phyloP scores from a whole-genome alignment of 2,329 filamentous ascomycete species.

The Phialocephala subalpina region DNA sequence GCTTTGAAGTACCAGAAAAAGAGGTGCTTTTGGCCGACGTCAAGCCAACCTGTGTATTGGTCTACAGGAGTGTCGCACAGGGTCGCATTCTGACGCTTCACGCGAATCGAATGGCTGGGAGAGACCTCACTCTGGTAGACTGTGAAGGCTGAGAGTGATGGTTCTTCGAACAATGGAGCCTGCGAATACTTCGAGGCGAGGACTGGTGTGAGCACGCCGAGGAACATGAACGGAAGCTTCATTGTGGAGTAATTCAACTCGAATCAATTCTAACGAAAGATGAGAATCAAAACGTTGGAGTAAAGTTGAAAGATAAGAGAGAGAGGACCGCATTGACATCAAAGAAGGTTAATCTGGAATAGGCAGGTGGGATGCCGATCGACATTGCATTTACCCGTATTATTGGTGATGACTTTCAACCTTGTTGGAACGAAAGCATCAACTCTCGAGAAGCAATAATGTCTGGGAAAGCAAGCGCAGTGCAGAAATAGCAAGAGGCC shows the following conservation, averaged over 20 bases:
- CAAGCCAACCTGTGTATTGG: constrained; percentile 39
- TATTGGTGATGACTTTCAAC: neutral
- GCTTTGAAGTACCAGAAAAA: constrained; percentile 55
- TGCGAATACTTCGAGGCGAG: constrained; percentile 3
- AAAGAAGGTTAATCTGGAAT: neutral
- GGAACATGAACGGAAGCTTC: neutral
- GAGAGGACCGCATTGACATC: neutral
- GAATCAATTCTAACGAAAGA: neutral
- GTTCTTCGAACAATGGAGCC: neutral
- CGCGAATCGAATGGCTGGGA: constrained; percentile 33
- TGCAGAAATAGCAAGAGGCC: neutral
- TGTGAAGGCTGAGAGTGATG: constrained; percentile 19
- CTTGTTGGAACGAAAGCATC: neutral
- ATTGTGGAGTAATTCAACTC: neutral
- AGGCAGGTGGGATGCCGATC: neutral
- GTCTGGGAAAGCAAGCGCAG: neutral
- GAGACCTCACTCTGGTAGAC: constrained; percentile 32
- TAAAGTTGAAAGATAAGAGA: constrained; percentile 5
- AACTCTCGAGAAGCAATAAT: too few species aligned
- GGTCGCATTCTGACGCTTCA: constrained; percentile 36
- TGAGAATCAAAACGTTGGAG: neutral
- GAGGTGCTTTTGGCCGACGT: constrained; percentile 48
- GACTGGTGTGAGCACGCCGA: neutral
- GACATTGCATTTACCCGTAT: neutral
- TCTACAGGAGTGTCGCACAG: constrained; percentile 37